Evolutionary conservation across 208 protist species (phyloP).

Genomic region (Trichomonas tenax): DNA sequence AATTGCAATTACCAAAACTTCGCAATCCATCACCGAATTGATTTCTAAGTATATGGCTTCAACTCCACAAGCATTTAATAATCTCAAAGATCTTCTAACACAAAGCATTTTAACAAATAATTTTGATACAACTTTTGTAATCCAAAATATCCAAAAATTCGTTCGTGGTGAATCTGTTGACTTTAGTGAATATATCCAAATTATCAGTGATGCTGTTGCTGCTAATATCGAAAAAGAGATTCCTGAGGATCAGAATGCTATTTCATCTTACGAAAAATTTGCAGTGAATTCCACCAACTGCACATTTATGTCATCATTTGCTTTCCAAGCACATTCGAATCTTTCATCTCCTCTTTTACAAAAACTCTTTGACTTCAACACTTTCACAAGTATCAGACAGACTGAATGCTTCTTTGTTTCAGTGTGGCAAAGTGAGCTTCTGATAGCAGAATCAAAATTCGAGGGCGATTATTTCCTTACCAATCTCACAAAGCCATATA

Average conservation of each 20-base stretch:
- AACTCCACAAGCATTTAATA: too few species aligned
- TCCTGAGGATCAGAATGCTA: background rate
- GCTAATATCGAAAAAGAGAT: too few species aligned
- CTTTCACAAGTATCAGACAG: background rate
- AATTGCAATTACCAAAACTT: too few species aligned
- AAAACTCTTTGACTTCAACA: background rate
- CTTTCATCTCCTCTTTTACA: background rate
- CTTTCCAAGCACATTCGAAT: background rate
- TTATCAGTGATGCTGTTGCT: too few species aligned
- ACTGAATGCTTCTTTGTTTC: background rate
- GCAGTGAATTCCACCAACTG: background rate
- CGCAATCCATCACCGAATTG: too few species aligned
- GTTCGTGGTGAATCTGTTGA: too few species aligned
- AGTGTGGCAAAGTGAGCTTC: background rate
- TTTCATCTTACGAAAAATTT: background rate
- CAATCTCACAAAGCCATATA: background rate
- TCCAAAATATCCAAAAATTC: too few species aligned
- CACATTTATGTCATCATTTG: background rate
- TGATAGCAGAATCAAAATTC: background rate
- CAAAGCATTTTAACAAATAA: too few species aligned
- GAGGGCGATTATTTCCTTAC: background rate
- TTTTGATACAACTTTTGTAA: too few species aligned
- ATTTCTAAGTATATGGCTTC: too few species aligned
- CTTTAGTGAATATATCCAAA: too few species aligned
- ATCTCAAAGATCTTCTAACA: too few species aligned